Conservation (phyloP, 176 grass and related monocot species). For the Aegilops sharonensis region DNA sequence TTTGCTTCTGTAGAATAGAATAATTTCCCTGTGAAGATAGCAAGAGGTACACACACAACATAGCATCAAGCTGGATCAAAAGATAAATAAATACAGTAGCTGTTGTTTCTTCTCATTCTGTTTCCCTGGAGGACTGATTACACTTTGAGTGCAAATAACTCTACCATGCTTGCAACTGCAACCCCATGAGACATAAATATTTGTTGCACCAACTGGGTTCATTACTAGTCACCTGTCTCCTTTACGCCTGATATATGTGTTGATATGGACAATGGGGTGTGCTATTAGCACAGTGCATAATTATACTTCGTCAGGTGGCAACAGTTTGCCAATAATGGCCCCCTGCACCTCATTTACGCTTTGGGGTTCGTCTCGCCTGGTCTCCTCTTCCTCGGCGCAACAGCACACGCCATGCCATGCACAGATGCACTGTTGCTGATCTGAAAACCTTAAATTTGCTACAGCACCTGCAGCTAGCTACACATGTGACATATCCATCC, state of each 20-base stretch:
- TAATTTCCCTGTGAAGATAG: background rate
- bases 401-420: background rate
- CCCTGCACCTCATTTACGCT: slow-evolving; percentile 4
- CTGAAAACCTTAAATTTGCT: slow-evolving; percentile 15
- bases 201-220: background rate
- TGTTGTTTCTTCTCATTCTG: background rate
- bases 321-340: slow-evolving; percentile 29
- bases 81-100: background rate
- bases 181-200: slow-evolving; percentile 9
- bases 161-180: background rate
- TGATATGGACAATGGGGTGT: background rate
- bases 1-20: background rate
- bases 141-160: background rate
- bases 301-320: slow-evolving; percentile 25
- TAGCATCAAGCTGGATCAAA: background rate
- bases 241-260: background rate
- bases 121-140: background rate
- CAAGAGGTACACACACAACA: background rate
- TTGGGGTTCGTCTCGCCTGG: background rate
- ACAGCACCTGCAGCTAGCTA: background rate
- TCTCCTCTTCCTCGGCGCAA: slow-evolving; percentile 1
- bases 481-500: background rate
- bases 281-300: slow-evolving; percentile 16
- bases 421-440: slow-evolving; percentile 6
- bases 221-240: background rate